phyloP scores from a whole-genome alignment of 1,284 basidiomycete genomes.

The Rhizopogon hawkerae region DNA sequence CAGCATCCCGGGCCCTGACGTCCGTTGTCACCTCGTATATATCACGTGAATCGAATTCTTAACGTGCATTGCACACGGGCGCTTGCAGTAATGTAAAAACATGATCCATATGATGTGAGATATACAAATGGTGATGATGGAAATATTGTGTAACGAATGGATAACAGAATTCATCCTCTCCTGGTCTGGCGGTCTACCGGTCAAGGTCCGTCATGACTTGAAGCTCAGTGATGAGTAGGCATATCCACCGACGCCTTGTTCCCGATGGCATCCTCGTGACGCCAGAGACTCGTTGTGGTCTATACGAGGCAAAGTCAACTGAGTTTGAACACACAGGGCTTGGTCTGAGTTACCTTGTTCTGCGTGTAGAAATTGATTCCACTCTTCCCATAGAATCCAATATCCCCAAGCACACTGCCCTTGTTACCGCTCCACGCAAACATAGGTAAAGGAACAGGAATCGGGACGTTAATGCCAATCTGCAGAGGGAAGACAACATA shows the following conservation, averaged over 20 bases:
- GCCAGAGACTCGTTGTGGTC: slow-evolving; percentile 81
- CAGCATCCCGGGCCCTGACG: no score
- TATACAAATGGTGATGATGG: not conserved
- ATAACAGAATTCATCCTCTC: not conserved
- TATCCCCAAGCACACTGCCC: slow-evolving; percentile 81
- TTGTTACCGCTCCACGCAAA: slow-evolving; percentile 92
- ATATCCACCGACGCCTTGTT: slow-evolving; percentile 74
- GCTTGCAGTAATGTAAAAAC: no score
- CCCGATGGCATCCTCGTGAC: slow-evolving; percentile 70
- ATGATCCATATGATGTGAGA: not conserved
- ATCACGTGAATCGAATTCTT: not conserved
- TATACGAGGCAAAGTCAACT: slow-evolving; percentile 20
- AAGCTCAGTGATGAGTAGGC: slow-evolving; percentile 60
- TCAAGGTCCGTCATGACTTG: not conserved
- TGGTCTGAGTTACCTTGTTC: slow-evolving; percentile 51
- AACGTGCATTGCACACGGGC: no score
- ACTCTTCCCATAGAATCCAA: slow-evolving; percentile 84
- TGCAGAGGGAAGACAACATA: slow-evolving; percentile 25
- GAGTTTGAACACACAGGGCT: not conserved
- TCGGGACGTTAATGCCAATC: slow-evolving; percentile 89
- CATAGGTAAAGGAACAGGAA: slow-evolving; percentile 87
- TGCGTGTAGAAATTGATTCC: slow-evolving; percentile 90
- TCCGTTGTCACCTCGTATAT: not conserved
- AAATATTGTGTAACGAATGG: not conserved
- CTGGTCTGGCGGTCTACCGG: not conserved